Percentiles rank a stretch among this genome's conserved stretches.
phyloP scores from a whole-genome alignment of 2,329 filamentous ascomycete genomes.

The Periconia macrospinosa region DNA sequence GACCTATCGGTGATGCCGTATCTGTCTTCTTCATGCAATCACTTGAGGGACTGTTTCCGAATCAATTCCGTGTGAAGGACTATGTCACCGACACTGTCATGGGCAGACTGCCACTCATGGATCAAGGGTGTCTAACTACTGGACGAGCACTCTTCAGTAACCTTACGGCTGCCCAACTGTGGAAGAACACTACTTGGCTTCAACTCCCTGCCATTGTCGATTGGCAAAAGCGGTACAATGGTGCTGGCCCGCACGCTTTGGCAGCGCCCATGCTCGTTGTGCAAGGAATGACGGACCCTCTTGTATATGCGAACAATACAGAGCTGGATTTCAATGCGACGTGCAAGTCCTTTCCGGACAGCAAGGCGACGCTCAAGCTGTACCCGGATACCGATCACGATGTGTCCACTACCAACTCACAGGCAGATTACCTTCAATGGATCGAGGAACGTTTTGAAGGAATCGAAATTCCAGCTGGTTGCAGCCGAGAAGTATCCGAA shows the following conservation, averaged over 20 bases:
- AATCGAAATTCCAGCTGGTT: too few species aligned
- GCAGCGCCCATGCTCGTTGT: conserved; percentile 25
- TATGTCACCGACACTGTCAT: conserved; percentile 20
- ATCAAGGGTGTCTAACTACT: conserved; percentile 17
- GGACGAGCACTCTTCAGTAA: conserved; percentile 19
- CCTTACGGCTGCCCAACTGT: conserved; percentile 14
- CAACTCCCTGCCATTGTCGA: conserved; percentile 16
- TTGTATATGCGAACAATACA: conserved; percentile 22
- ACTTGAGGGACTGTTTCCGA: conserved; percentile 14
- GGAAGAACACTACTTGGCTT: conserved; percentile 19
- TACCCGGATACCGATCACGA: conserved; percentile 22
- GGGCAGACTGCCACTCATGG: conserved; percentile 14
- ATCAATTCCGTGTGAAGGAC: conserved; percentile 15
- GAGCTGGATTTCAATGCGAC: conserved; percentile 23
- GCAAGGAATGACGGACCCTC: conserved; percentile 12
- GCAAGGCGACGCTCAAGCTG: conserved; percentile 11
- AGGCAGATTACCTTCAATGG: too few species aligned
- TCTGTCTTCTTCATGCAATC: conserved; percentile 23
- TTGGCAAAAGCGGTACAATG: conserved; percentile 25
- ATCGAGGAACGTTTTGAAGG: too few species aligned
- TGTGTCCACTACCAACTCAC: conserved; percentile 1
- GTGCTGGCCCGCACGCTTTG: conserved; percentile 21
- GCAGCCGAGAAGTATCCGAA: too few species aligned
- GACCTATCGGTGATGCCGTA: conserved; percentile 21
- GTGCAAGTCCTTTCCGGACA: conserved; percentile 14